Base-by-base conservation (phyloP, 805 yeast species). In the Myxozyma kluyveri region DNA sequence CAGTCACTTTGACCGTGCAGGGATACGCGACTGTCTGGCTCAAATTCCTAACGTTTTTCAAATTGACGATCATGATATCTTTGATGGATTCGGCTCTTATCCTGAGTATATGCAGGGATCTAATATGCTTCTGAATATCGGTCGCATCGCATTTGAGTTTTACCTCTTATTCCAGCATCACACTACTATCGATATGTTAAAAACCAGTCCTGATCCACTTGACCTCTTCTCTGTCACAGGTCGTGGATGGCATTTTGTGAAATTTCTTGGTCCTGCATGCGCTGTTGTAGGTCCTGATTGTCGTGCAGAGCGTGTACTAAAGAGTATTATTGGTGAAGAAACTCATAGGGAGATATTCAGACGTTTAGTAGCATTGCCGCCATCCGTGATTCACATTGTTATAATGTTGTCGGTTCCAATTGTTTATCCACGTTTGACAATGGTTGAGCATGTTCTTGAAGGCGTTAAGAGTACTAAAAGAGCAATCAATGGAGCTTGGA, bases 1-100 rank as follows among this genome's bases (percentile, higher is more conserved):
- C 37, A 77, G 75, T 45, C 93, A 98, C 96, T 93, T 86, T 67
- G 98, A 98, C 33, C 95, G 89, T 67, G 56, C 76, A 1, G 72
- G 82, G 46, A 83, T 81, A 61, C 93, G 96, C 0, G 65, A 79
- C 33, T 87, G 97, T 2, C 70, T 86, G 73, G 82, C 95, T 0
- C 80, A 81, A 42, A 90, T 91, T 57, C 98, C 99, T 4, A 78
- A 84, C 32, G 75, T 91, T 49, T 91, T 90, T 67, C 80, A 91
- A 29, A 90, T 73, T 70, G 99, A 91, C 68, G 99, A 91, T 67
- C 99, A 91, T 69, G 98, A 93, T 67, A 87, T 91, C 47, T 90
- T 93, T 60, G 99, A 91, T 66, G 99, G 98, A 2, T 91, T 81
- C 70, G 99, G 98, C 1, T 86, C 96, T 0, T 91, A 91, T 67